Percentiles rank a stretch among this genome's conserved stretches.
These are phyloP conservation scores for Hydnomerulius pinastri DNA, from an alignment of 768 basidiomycete genomes.

Conservation along the genomic window DNA sequence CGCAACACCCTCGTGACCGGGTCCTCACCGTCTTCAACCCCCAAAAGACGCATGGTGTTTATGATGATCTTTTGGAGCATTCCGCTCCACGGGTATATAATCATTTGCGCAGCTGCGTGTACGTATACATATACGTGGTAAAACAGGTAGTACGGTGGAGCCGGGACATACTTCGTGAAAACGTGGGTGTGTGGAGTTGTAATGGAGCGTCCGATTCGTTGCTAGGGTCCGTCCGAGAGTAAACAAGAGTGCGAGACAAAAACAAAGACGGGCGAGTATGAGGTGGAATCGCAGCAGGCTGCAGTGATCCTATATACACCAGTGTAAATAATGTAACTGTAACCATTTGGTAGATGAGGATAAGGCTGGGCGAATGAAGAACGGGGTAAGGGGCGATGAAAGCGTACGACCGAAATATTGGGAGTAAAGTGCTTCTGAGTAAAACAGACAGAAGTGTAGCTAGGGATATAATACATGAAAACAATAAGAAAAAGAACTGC, in stretches of 20 bases:
- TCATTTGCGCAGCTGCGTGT: neutral
- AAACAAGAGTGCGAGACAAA: constrained; percentile 3
- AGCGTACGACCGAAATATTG: neutral
- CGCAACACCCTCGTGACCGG: too few species aligned
- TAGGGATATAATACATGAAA: constrained; percentile 1
- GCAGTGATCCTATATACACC: constrained; percentile 7
- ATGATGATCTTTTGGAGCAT: neutral
- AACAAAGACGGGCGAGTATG: neutral
- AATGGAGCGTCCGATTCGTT: constrained; percentile 7
- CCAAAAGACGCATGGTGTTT: too few species aligned
- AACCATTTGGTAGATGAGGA: neutral
- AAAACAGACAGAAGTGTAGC: neutral
- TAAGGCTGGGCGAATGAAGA: neutral
- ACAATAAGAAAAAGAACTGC: neutral
- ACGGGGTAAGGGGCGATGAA: neutral
- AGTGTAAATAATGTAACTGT: neutral
- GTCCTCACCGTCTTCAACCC: too few species aligned
- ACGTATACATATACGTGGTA: neutral
- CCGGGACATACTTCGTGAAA: too few species aligned
- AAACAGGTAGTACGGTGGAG: too few species aligned
- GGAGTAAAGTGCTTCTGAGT: neutral
- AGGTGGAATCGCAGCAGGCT: neutral
- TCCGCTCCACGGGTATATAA: neutral
- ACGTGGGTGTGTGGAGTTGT: too few species aligned
- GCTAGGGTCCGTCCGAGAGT: too few species aligned